Conservation (phyloP, 2,329 filamentous ascomycete genomes). For the Dryadomyces quercivorus region DNA sequence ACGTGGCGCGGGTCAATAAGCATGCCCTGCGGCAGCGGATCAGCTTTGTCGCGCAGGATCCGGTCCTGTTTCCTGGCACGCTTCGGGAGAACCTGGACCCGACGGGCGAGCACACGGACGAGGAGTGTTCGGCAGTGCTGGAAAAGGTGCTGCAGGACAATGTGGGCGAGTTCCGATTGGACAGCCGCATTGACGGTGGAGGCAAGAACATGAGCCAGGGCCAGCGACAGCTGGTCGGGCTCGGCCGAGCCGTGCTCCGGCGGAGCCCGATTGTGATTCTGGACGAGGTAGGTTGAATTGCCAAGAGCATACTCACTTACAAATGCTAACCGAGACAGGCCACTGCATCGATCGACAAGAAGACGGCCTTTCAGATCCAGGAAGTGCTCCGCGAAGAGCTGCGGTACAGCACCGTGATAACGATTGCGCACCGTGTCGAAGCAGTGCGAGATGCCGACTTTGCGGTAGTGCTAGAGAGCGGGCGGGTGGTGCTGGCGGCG, state of each 20-base stretch:
- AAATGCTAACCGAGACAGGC: conserved; percentile 23
- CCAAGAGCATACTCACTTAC: neutral
- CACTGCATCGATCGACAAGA: conserved; percentile 49
- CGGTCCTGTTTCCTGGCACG: conserved; percentile 47
- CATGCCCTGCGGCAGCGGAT: conserved; percentile 43
- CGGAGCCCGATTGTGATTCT: conserved; percentile 48
- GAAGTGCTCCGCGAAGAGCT: conserved; percentile 43
- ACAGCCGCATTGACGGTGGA: conserved; percentile 42
- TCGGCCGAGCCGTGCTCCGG: conserved; percentile 47
- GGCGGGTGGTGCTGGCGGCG: conserved; percentile 27
- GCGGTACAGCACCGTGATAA: conserved; percentile 45
- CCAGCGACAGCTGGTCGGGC: conserved; percentile 49
- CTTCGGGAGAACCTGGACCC: conserved; percentile 58
- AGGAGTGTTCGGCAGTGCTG: conserved; percentile 38
- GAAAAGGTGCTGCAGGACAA: conserved; percentile 41
- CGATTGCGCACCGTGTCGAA: conserved; percentile 53
- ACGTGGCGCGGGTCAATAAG: conserved; percentile 41
- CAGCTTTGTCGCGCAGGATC: conserved; percentile 53
- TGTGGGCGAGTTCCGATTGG: conserved; percentile 24
- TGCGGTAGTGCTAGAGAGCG: conserved; percentile 39
- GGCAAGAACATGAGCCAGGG: conserved; percentile 52
- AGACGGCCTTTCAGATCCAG: conserved; percentile 46
- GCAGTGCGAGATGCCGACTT: conserved; percentile 48
- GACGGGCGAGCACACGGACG: conserved; percentile 41
- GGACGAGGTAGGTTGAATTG: conserved; percentile 30